phyloP scores from a whole-genome alignment of 1,139 yeast genomes.

The Pichia sp. region DNA sequence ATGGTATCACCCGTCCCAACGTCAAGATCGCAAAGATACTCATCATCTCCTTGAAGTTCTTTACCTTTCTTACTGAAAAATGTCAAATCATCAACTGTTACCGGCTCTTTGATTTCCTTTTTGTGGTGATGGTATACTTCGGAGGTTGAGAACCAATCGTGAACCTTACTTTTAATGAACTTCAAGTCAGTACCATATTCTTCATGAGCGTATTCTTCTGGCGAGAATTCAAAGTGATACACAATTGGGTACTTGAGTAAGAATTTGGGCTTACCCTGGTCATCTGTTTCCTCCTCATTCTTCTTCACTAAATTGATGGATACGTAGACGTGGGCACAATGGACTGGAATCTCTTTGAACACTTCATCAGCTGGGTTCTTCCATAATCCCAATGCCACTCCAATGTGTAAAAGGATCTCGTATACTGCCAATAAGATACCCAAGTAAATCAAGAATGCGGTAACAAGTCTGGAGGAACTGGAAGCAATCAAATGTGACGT shows the following conservation, averaged over 20 bases:
- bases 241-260: slow-evolving; percentile 36
- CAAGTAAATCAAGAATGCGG: slow-evolving; percentile 34
- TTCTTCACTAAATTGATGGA: slow-evolving; percentile 36
- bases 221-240: slow-evolving; percentile 72
- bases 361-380: slow-evolving; percentile 59
- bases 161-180: slow-evolving; percentile 49
- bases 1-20: slow-evolving; percentile 64
- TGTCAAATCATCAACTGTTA: slow-evolving; percentile 28
- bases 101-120: slow-evolving; percentile 24
- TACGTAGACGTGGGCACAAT: slow-evolving; percentile 67
- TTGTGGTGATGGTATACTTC: slow-evolving; percentile 31
- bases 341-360: slow-evolving; percentile 64
- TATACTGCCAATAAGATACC: slow-evolving; percentile 34
- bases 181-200: slow-evolving; percentile 65
- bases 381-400: slow-evolving; percentile 46
- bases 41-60: slow-evolving; percentile 30
- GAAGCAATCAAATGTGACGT: slow-evolving; percentile 20
- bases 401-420: slow-evolving; percentile 41
- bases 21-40: slow-evolving; percentile 51
- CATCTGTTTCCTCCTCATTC: slow-evolving; percentile 5
- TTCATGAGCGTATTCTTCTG: slow-evolving; percentile 69
- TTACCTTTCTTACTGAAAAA: slow-evolving; percentile 29
- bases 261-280: slow-evolving; percentile 13
- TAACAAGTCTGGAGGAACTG: slow-evolving; percentile 28
- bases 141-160: slow-evolving; percentile 48